Evolutionary conservation across 208 protist species (phyloP), one percentile per base, ranked within the genome.

Genomic region (Trypanosoma brucei): DNA sequence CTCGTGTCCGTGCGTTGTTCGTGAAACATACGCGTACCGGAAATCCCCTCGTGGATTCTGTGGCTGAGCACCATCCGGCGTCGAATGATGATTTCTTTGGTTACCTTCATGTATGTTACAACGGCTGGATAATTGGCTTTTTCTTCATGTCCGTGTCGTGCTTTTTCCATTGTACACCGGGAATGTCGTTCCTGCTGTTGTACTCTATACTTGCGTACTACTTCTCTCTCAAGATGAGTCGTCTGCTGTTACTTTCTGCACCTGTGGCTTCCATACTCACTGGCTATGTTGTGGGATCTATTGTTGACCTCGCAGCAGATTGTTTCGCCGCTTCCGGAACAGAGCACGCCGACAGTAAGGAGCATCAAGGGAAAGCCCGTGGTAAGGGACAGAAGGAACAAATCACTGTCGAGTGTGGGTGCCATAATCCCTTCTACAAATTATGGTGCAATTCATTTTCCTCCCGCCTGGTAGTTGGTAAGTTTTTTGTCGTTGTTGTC

Each of bases 41-140:
- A 65, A 90, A 90, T 59, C 83, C 86, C 11, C 82, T 93, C 49
- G 83, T 92, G 34, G 81, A 90, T 60, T 91, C 83, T 46, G 86
- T 93, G 42, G 82, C 84, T 7, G 87, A 93, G 77, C 87, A 93
- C 61, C 55, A 78, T 33, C 52, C 72, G 2, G 50, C 68, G 0
- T 54, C 49, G 22, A 35, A 50, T 45, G 53, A 64, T 9, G 68
- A 64, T 0, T 82, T 68, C 57, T 68, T 8, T 61, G 3, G 58
- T n/a, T 76, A 66, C 54, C 68, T 85, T 30, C 34, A 55, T 63
- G 4, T 78, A 3, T 55, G 39, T 36, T 55, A 9, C 65, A 48
- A 59, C 14, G 34, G 37, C 13, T 79, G 70, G 73, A 8, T 51
- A 4, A 34, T 83, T n/a, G 75, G 70, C 59, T 34, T 58, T 11